These are phyloP conservation scores for Cucurbita pepo DNA, from an alignment of 306 rosid genomes.

Conservation along the genomic window DNA sequence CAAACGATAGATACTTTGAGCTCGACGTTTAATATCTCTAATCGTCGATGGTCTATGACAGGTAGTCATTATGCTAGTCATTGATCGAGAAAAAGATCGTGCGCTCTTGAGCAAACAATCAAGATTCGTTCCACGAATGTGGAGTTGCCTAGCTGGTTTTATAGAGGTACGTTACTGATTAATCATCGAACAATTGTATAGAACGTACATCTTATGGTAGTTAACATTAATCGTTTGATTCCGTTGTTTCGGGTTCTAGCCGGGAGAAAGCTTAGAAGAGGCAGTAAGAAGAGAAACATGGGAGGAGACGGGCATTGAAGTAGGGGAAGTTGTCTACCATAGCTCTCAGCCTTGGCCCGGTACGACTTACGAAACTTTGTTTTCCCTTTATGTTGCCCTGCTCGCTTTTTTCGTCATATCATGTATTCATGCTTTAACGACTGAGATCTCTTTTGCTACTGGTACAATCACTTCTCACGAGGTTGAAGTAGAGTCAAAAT, in stretches of 20 bases:
- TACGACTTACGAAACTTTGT: conserved; percentile 7
- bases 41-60: conserved; percentile 6
- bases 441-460: too few species aligned
- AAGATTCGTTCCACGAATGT: conserved; percentile 46
- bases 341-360: conserved; percentile 99
- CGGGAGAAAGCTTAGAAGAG: conserved; percentile 96
- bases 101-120: conserved; percentile 55
- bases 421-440: neutral
- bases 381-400: neutral
- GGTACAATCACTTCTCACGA: too few species aligned
- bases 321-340: conserved; percentile 78
- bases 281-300: conserved; percentile 93
- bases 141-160: conserved; percentile 90
- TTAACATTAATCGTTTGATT: neutral
- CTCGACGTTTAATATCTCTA: neutral
- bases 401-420: neutral
- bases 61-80: conserved; percentile 91
- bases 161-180: conserved; percentile 40
- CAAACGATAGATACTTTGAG: neutral
- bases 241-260: conserved; percentile 25
- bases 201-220: neutral
- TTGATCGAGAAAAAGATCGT: conserved; percentile 64
- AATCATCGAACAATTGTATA: conserved; percentile 1
- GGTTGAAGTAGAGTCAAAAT: too few species aligned
- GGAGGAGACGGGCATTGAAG: conserved; percentile 92